These are phyloP conservation scores for Boletus fagicola DNA, from an alignment of 768 basidiomycete genomes.

Conservation along the genomic window DNA sequence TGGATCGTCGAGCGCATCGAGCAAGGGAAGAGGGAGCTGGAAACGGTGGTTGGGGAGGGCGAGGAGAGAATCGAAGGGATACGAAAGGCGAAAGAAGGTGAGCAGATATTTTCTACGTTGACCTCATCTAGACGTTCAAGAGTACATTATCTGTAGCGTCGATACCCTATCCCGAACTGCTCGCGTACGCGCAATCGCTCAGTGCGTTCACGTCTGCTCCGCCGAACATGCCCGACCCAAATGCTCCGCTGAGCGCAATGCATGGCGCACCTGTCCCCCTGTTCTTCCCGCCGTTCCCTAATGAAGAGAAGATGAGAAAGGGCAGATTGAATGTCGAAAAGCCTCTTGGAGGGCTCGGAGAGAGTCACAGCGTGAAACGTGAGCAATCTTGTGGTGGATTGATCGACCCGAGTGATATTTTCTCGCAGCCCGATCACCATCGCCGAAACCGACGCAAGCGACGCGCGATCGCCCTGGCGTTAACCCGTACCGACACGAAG, in stretches of 20 bases:
- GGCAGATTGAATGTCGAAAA: constrained; percentile 79
- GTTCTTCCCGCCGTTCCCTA: constrained; percentile 90
- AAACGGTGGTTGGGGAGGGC: constrained; percentile 71
- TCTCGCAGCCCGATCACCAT: constrained; percentile 55
- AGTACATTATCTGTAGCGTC: constrained; percentile 46
- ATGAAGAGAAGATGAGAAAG: constrained; percentile 87
- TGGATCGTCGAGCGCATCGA: constrained; percentile 65
- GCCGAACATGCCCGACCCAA: constrained; percentile 79
- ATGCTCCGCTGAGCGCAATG: constrained; percentile 38
- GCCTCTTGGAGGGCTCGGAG: constrained; percentile 73
- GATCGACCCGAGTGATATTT: constrained; percentile 7
- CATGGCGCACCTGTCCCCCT: constrained; percentile 74
- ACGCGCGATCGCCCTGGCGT: constrained; percentile 50
- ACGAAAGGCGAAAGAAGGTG: constrained; percentile 69
- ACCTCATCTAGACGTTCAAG: neutral
- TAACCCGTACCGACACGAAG: constrained; percentile 72
- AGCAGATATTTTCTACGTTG: constrained; percentile 11
- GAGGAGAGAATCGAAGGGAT: constrained; percentile 69
- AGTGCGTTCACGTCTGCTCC: constrained; percentile 87
- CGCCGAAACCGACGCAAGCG: constrained; percentile 50
- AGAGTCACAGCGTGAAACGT: constrained; percentile 82
- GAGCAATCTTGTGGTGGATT: constrained; percentile 24
- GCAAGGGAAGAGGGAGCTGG: constrained; percentile 64
- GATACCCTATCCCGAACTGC: constrained; percentile 78
- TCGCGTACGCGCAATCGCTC: constrained; percentile 82